phyloP scores from a whole-genome alignment of 352 stramenopile genomes.

The Pythium aquatile region DNA sequence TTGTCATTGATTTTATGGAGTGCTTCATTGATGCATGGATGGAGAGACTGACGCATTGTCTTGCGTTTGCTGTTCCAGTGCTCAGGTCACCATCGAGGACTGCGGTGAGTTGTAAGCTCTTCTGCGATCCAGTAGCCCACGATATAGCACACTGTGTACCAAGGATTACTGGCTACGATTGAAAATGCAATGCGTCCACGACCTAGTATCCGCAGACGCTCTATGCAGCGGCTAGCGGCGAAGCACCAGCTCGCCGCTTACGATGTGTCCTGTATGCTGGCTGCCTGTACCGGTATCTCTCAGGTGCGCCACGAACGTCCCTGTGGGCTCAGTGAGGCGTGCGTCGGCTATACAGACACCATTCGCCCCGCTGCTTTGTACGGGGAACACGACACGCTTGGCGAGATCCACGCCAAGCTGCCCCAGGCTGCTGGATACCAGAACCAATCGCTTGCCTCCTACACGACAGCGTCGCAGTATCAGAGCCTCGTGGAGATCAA shows the following conservation, averaged over 20 bases:
- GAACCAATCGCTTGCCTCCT: background rate
- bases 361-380: background rate
- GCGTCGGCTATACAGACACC: background rate
- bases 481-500: background rate
- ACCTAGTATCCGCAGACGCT: background rate
- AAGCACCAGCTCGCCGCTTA: background rate
- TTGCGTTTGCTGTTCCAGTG: conserved; percentile 24
- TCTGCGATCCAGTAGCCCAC: conserved; percentile 26
- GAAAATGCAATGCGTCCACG: background rate
- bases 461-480: conserved; percentile 1
- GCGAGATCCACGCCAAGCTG: conserved; percentile 2
- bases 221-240: background rate
- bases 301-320: background rate
- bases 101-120: conserved; percentile 89
- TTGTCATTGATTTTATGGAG: conserved; percentile 3
- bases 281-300: background rate
- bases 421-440: background rate
- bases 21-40: background rate
- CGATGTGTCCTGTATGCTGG: background rate
- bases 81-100: conserved; percentile 93
- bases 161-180: background rate
- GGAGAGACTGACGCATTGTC: background rate
- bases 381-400: background rate
- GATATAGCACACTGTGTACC: background rate
- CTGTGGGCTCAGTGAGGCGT: background rate